These are phyloP conservation scores for Nitzschia sp. DNA, from an alignment of 108 stramenopile genomes.

Conservation along the genomic window DNA sequence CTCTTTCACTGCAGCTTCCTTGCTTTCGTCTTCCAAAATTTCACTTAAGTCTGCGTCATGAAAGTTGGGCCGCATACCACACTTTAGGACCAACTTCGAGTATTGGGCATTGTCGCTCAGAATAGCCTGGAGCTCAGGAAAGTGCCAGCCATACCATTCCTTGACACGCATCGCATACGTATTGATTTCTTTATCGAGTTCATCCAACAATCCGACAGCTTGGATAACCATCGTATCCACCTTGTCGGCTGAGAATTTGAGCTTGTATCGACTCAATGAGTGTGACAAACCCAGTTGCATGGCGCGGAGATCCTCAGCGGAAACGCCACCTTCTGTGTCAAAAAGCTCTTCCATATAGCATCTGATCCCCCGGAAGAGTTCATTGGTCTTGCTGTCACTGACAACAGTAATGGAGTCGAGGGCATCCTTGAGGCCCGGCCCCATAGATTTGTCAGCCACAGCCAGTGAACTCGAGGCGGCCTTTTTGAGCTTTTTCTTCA, in stretches of 20 bases:
- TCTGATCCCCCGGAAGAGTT: constrained; percentile 96
- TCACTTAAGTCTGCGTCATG: constrained; percentile 84
- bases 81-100: constrained; percentile 90
- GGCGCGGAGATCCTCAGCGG: constrained; percentile 68
- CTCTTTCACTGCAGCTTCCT: constrained; percentile 91
- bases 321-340: constrained; percentile 54
- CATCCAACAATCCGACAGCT: constrained; percentile 99
- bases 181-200: constrained; percentile 99
- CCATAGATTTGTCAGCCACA: constrained; percentile 93
- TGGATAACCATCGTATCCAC: constrained; percentile 99
- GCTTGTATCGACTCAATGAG: constrained; percentile 96
- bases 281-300: constrained; percentile 98
- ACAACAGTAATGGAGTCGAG: constrained; percentile 52
- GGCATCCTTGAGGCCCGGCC: constrained; percentile 93
- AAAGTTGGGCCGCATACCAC: constrained; percentile 89
- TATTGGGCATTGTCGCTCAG: constrained; percentile 97
- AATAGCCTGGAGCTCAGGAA: constrained; percentile 96
- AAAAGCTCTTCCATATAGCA: constrained; percentile 90
- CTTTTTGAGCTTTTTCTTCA: constrained; percentile 97
- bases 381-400: constrained; percentile 82
- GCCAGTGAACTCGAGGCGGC: constrained; percentile 79
- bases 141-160: constrained; percentile 99
- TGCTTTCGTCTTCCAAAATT: constrained; percentile 90
- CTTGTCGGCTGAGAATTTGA: constrained; percentile 99
- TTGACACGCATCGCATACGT: constrained; percentile 99